Evolutionary conservation across 2,329 filamentous ascomycete genomes (phyloP), one percentile per base, ranked within the genome.

Genomic region (Aureobasidium pullulans): DNA sequence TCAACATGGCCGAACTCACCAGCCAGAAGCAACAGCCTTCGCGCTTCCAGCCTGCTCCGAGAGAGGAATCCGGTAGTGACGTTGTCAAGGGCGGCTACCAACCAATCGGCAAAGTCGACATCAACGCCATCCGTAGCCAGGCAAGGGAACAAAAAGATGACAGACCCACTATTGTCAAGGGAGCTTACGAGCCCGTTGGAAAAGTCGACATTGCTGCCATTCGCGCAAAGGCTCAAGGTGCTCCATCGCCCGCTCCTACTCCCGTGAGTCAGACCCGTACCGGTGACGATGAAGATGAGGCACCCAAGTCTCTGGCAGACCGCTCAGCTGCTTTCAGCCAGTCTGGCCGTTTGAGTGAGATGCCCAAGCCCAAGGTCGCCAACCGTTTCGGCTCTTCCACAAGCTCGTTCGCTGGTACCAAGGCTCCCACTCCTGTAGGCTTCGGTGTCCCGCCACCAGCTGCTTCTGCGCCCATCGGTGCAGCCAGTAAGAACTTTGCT

Each of bases 171-270:
- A 83, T 85, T 5, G 89, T 97, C 19, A 97, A 96, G 75, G 94
- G 94, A 43, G 84, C 92, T 28, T 99, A 99, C 70, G 89, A 97
- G 73, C 94, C 94, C 1, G 80, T 97, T 19, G 94, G 94, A 48
- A 97, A 96, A 76, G 93, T 99, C 9, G 94, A 99, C 66, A 97
- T 99, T 73, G 90, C 90, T 44, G 92, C 93, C 23, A 96, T 99
- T 69, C 85, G 90, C 64, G 87, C 93, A 23, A 87, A 84, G 73
- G 87, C 90, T 6, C 89, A 94, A 73, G 87, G 84, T 64, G 68
- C 66, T 28, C 66, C 68, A 37, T 63, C 67, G 19, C 60, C 64
- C 16, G 61, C 66, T 48, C 65, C 64, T 58, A 52, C 76, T 13
- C 76, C 77, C n/a, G 74, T 77, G 42, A 71, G 75, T 48, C 68